phyloP scores from a whole-genome alignment of 1,284 basidiomycete genomes.

The Austroboletus rostrupii region DNA sequence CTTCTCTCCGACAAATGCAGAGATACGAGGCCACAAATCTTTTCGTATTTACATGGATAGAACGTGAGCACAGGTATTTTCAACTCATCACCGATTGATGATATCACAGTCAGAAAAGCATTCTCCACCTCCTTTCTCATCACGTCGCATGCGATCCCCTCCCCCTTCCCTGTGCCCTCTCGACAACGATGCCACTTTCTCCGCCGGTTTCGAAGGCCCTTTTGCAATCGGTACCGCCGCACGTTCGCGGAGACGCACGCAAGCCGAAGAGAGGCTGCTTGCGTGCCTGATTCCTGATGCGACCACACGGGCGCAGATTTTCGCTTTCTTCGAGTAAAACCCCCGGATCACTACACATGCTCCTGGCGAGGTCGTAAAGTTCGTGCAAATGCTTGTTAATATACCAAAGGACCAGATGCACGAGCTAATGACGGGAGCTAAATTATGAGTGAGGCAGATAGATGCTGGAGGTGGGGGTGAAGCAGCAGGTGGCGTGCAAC shows the following conservation, averaged over 20 bases:
- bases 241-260: slow-evolving; percentile 39
- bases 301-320: slow-evolving; percentile 51
- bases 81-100: slow-evolving; percentile 6
- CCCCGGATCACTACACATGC: slow-evolving; percentile 49
- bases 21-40: slow-evolving; percentile 56
- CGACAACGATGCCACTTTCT: slow-evolving; percentile 65
- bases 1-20: slow-evolving; percentile 78
- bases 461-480: too few species aligned
- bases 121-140: slow-evolving; percentile 73
- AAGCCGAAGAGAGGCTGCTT: slow-evolving; percentile 45
- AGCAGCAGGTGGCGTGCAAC: slow-evolving; percentile 40
- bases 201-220: slow-evolving; percentile 57
- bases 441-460: slow-evolving; percentile 30
- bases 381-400: slow-evolving; percentile 55
- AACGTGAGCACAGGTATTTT: slow-evolving; percentile 38
- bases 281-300: slow-evolving; percentile 56
- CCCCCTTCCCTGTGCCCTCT: slow-evolving; percentile 59
- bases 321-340: slow-evolving; percentile 32
- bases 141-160: slow-evolving; percentile 79
- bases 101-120: slow-evolving; percentile 39
- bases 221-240: slow-evolving; percentile 26
- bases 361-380: slow-evolving; percentile 61
- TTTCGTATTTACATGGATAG: slow-evolving; percentile 69
- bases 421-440: slow-evolving; percentile 49
- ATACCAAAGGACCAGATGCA: slow-evolving; percentile 57